A percentile compares a stretch with the other conserved stretches of the same genome.
Conservation (phyloP, 495 filamentous ascomycete species). For the Aspergillus taichungensis region DNA sequence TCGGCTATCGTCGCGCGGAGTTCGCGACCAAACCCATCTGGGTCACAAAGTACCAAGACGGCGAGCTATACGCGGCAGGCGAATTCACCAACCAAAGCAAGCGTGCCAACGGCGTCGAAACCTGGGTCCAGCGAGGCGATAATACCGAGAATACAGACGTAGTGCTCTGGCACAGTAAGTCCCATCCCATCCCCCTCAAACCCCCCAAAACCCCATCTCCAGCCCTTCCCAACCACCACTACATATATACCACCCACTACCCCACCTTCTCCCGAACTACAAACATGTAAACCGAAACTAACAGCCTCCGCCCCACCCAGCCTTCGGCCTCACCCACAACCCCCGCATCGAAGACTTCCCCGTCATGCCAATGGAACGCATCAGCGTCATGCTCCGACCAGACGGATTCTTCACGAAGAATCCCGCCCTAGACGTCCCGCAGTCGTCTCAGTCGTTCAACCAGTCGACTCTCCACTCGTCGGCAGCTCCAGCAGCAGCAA, state of each 20-base stretch:
- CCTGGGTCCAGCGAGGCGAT: slow-evolving; percentile 44
- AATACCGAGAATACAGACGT: slow-evolving; percentile 43
- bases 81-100: slow-evolving; percentile 81
- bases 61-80: slow-evolving; percentile 73
- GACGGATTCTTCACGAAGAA: slow-evolving; percentile 69
- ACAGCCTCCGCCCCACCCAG: slow-evolving; percentile 17
- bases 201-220: not conserved
- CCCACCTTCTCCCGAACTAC: not conserved
- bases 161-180: slow-evolving; percentile 48
- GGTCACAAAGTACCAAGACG: slow-evolving; percentile 68
- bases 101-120: slow-evolving; percentile 49
- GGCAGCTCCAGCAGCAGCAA: slow-evolving; percentile 4
- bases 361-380: slow-evolving; percentile 54
- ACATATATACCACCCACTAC: not conserved
- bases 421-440: slow-evolving; percentile 66
- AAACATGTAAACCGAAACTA: slow-evolving; percentile 2
- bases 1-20: slow-evolving; percentile 67
- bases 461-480: slow-evolving; percentile 28
- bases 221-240: not conserved
- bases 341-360: slow-evolving; percentile 54
- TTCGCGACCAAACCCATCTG: slow-evolving; percentile 79
- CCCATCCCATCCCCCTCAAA: too few species aligned
- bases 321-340: slow-evolving; percentile 55
- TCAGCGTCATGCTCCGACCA: slow-evolving; percentile 60
- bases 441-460: slow-evolving; percentile 32